Evolutionary conservation across 1,284 basidiomycete species (phyloP), one percentile per base, ranked within the genome.

Genomic region (Rhodotorula sp.): DNA sequence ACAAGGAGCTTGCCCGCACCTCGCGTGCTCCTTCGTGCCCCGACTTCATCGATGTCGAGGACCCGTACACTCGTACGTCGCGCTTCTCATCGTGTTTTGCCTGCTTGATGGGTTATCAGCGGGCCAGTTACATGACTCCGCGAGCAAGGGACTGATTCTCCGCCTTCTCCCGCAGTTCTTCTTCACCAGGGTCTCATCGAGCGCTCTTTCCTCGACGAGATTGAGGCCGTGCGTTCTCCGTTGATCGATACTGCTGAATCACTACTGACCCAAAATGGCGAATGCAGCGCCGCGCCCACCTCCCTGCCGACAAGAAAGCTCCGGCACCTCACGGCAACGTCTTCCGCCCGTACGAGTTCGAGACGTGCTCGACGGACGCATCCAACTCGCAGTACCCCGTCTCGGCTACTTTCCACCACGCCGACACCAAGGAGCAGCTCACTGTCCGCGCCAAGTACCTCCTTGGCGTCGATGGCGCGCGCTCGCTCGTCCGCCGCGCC

Each of bases 131-230:
- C 34, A 34, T 34, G 34, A 2, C 5, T 34, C 34, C 34, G 34
- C 34, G 34, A 34, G 5, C 34, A 34, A 34, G 34, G 34, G 34
- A 34, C 34, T 34, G 34, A 34, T 34, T 34, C 34, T 34, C 34
- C 34, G 34, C 34, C 34, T 34, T 34, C 34, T 34, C 34, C 34
- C 34, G 34, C 34, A 34, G 34, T 83, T 53, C 80, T 82, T 52
- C 75, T 83, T 16, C 82, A 82, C 75, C 82, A 83, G 74, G 82
- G 81, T 41, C 71, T 82, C 17, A 83, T 83, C 73, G 82, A 83
- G 68, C 76, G 79, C 25, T 79, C 80, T 21, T 82, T 79, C 77
- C 71, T 82, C 49, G 72, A 77, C 60, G 82, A 83, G 72, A 82
- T 81, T 69, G 80, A 81, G 64, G 66, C 74, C 19, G 75, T 77